Conservation (phyloP, 2,329 filamentous ascomycete species). For the Tolypocladium capitatum region DNA sequence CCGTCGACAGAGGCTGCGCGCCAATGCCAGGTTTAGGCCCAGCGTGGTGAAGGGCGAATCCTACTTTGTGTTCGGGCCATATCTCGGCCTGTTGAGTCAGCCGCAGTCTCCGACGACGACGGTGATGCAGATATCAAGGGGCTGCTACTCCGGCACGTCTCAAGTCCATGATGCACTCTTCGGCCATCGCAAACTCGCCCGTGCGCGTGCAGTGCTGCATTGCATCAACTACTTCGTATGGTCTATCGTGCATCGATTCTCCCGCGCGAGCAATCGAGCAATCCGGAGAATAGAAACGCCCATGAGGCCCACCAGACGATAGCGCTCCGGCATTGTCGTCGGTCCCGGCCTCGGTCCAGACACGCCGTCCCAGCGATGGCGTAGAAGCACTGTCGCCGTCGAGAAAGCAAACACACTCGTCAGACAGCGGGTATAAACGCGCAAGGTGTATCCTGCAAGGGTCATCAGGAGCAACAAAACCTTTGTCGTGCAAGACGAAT, state of each 20-base stretch:
- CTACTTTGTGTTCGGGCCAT: background rate
- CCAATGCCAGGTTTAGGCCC: background rate
- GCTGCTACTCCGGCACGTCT: background rate
- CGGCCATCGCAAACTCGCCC: background rate
- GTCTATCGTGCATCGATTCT: background rate
- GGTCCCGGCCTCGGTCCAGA: constrained; percentile 30
- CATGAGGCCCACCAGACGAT: constrained; percentile 36
- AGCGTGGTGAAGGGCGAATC: background rate
- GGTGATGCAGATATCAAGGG: background rate
- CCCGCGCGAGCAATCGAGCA: background rate
- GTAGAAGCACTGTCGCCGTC: constrained; percentile 42
- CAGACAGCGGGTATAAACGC: constrained; percentile 31
- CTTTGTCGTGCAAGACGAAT: background rate
- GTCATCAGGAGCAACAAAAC: constrained; percentile 3
- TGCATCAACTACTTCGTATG: background rate
- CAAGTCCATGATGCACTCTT: background rate
- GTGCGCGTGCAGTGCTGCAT: background rate
- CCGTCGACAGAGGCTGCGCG: background rate
- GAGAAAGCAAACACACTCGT: constrained; percentile 25
- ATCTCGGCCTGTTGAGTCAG: background rate
- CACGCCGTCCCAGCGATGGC: constrained; percentile 42
- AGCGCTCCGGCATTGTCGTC: constrained; percentile 42
- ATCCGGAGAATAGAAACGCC: constrained; percentile 19
- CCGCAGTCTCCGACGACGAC: background rate
- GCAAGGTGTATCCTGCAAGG: constrained; percentile 29